These are phyloP conservation scores for Arthrobotrys sphaeroides DNA, from an alignment of 2,329 filamentous ascomycete genomes.

Conservation along the genomic window DNA sequence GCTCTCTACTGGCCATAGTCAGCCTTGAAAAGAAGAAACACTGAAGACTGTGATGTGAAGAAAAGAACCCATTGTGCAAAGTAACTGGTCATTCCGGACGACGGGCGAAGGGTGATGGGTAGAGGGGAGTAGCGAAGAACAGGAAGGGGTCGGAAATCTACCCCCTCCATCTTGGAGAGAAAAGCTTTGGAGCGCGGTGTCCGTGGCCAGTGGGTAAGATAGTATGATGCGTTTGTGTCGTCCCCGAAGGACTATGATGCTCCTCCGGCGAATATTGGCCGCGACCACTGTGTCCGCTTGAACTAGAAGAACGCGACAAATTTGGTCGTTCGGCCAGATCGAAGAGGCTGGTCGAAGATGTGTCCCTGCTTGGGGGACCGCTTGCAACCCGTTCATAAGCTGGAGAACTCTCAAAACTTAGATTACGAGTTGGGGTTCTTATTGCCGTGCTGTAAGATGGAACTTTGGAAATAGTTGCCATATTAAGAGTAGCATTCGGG, in stretches of 20 bases:
- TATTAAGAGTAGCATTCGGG: slow-evolving; percentile 61
- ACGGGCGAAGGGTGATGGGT: not conserved
- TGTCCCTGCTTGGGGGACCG: slow-evolving; percentile 25
- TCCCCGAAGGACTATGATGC: not conserved
- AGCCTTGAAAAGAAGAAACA: slow-evolving; percentile 5
- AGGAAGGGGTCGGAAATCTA: not conserved
- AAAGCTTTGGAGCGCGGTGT: slow-evolving; percentile 30
- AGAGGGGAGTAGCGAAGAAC: not conserved
- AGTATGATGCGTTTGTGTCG: not conserved
- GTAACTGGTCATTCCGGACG: slow-evolving; percentile 11
- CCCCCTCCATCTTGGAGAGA: slow-evolving; percentile 29
- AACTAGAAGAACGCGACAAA: slow-evolving; percentile 52
- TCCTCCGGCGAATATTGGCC: slow-evolving; percentile 2
- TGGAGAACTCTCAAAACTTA: slow-evolving; percentile 64
- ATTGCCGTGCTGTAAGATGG: slow-evolving; percentile 81
- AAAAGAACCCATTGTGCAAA: not conserved
- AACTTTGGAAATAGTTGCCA: slow-evolving; percentile 75
- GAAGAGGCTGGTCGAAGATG: slow-evolving; percentile 21
- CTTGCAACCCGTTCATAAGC: slow-evolving; percentile 43
- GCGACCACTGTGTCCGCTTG: slow-evolving; percentile 31
- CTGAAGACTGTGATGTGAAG: slow-evolving; percentile 7
- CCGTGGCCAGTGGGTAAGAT: not conserved
- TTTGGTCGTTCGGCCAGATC: slow-evolving; percentile 10
- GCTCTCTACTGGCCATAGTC: slow-evolving; percentile 28
- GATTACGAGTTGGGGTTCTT: slow-evolving; percentile 70